Evolutionary conservation across 2,329 filamentous ascomycete genomes (phyloP), one percentile per base, ranked within the genome.

Genomic region (Talaromyces sp.): DNA sequence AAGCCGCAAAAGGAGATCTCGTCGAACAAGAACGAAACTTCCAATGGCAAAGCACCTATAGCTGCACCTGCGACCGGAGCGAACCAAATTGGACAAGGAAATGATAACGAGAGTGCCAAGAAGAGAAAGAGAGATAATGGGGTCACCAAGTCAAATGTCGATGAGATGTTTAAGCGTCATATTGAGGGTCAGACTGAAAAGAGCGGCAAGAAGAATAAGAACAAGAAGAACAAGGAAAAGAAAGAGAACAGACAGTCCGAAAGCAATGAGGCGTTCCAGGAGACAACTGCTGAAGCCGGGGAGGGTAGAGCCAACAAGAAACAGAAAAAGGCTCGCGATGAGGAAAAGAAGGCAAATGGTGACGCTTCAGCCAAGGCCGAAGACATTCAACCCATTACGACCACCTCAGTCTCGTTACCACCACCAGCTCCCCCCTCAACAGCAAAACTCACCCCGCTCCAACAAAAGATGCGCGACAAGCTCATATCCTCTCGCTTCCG

Each of bases 401-500:
- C 67, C 10, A 34, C 15, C 68, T 69, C 13, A 60, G 71, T 61
- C 10, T 70, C 15, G 56, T 72, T 61, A n/a, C 70, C 75, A 65
- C 72, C 76, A 1, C 79, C 80, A 45, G 77, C 79, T 7, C 78
- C 82, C 45, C 78, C 81, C 29, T 72, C 80, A 40, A 78, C 79
- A 17, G 75, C 82, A 22, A 92, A 91, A 71, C 87, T 99, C 73
- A 99, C 95, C 0, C 93, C 95, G 3, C 88, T 99, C 65, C 95
- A 99, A 83, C 88, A 90, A 64, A 89, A 92, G 3, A 99, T 99
- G 95, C 89, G 92, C 68, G 90, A 93, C 75, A 99, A 99, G 82
- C 88, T 99, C 68, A 85, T 96, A 68, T 96, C 93, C 10, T 93
- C 95, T 1, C 93, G 95, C 66, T 99, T 99, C 86, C 92, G 95